These are phyloP conservation scores for Penicillium tannophilum DNA, from an alignment of 495 filamentous ascomycete genomes.

Conservation along the genomic window DNA sequence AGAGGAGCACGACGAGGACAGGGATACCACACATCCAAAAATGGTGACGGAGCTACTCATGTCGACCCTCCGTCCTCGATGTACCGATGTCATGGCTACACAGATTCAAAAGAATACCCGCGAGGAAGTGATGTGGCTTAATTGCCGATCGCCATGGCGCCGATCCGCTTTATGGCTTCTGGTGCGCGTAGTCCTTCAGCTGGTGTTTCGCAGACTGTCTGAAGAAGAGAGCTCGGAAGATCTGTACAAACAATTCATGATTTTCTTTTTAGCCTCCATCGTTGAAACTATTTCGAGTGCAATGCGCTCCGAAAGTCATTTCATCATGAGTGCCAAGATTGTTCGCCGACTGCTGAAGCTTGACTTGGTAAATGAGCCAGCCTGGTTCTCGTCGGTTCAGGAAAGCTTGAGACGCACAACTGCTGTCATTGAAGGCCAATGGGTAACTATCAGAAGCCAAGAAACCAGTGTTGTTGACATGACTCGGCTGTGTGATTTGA, in stretches of 20 bases:
- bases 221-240: not conserved
- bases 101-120: slow-evolving; percentile 59
- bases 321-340: slow-evolving; percentile 54
- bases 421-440: too few relatives aligned
- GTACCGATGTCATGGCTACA: slow-evolving; percentile 24
- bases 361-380: not conserved
- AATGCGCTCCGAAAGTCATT: slow-evolving; percentile 3
- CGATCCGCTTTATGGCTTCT: slow-evolving; percentile 63
- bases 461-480: too few relatives aligned
- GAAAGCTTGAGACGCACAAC: too few relatives aligned
- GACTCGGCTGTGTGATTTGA: too few relatives aligned
- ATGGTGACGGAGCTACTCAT: slow-evolving; percentile 59
- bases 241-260: slow-evolving; percentile 60
- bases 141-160: slow-evolving; percentile 50
- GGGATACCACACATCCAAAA: slow-evolving; percentile 56
- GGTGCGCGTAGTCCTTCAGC: slow-evolving; percentile 56
- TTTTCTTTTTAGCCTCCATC: slow-evolving; percentile 49
- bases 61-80: slow-evolving; percentile 47
- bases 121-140: slow-evolving; percentile 59
- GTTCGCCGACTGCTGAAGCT: slow-evolving; percentile 51
- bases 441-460: too few relatives aligned
- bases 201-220: slow-evolving; percentile 9
- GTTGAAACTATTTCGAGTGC: slow-evolving; percentile 26
- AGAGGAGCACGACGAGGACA: slow-evolving; percentile 41
- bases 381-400: too few relatives aligned